Evolutionary conservation across 1,284 basidiomycete species (phyloP).

Genomic region (Cryptococcus sp.): DNA sequence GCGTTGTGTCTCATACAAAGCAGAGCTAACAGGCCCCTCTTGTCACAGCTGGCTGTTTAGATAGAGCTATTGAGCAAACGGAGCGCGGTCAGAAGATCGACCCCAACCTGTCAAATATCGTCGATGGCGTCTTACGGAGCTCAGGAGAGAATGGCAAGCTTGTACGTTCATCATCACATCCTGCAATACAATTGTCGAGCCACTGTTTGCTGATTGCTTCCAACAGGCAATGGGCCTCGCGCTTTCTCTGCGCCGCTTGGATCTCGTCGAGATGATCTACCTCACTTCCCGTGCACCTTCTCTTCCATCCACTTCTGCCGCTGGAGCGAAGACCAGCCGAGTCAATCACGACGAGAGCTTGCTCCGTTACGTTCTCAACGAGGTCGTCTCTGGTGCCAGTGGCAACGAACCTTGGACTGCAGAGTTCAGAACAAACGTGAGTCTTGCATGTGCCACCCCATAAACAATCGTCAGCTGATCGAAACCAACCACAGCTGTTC

Average conservation of each 20-base stretch:
- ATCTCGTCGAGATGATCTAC: slow-evolving; percentile 77
- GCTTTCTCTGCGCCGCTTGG: slow-evolving; percentile 81
- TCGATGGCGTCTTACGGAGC: slow-evolving; percentile 83
- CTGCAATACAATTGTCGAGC: neutral
- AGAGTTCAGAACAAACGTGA: slow-evolving; percentile 62
- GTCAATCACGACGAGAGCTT: slow-evolving; percentile 67
- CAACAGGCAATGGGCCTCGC: slow-evolving; percentile 86
- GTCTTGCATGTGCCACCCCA: slow-evolving; percentile 8
- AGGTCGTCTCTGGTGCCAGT: slow-evolving; percentile 65
- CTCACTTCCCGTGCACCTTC: slow-evolving; percentile 38
- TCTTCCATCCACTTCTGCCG: slow-evolving; percentile 24
- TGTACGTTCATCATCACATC: slow-evolving; percentile 55
- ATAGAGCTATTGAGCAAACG: slow-evolving; percentile 71
- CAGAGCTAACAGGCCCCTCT: neutral
- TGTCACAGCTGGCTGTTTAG: slow-evolving; percentile 82
- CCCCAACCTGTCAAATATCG: slow-evolving; percentile 72
- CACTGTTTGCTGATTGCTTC: neutral
- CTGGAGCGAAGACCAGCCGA: slow-evolving; percentile 22
- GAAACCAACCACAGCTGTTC: slow-evolving; percentile 47
- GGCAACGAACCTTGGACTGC: slow-evolving; percentile 49
- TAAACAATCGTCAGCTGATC: neutral
- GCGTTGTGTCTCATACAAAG: neutral
- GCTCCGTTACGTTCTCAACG: slow-evolving; percentile 86
- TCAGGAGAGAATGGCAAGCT: slow-evolving; percentile 82
- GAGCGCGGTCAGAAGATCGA: slow-evolving; percentile 63